Evolutionary conservation across 139 green algal genomes (phyloP).

Genomic region (Pleodorina starrii): DNA sequence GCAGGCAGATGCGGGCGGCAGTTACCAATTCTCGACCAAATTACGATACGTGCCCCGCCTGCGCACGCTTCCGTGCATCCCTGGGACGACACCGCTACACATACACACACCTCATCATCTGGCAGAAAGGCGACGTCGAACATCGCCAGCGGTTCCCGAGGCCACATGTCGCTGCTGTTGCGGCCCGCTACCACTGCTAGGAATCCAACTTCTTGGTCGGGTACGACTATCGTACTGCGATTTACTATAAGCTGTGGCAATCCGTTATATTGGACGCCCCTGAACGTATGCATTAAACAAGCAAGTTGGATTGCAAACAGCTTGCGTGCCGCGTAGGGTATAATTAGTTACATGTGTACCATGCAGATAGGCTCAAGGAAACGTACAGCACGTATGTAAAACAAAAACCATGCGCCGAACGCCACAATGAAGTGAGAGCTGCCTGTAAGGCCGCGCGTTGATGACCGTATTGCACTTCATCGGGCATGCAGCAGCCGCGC

Average conservation of each 20-base stretch:
- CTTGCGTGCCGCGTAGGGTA: background rate
- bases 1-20: too few species aligned
- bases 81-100: too few species aligned
- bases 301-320: background rate
- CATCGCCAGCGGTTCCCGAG: background rate
- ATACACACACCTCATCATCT: background rate
- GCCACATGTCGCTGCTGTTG: background rate
- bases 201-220: background rate
- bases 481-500: background rate
- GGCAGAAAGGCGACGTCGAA: background rate
- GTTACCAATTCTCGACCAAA: too few species aligned
- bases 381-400: background rate
- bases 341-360: background rate
- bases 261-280: background rate
- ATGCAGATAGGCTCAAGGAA: background rate
- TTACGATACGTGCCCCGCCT: too few species aligned
- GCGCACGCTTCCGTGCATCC: too few species aligned
- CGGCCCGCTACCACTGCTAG: background rate
- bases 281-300: too few species aligned
- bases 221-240: background rate
- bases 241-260: background rate
- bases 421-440: too few species aligned
- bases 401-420: too few species aligned
- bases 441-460: background rate
- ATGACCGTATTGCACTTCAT: background rate